Percentiles rank a stretch among this genome's conserved stretches.
Evolutionary conservation across 805 yeast species (phyloP).

Genomic region (Ogataea pini): DNA sequence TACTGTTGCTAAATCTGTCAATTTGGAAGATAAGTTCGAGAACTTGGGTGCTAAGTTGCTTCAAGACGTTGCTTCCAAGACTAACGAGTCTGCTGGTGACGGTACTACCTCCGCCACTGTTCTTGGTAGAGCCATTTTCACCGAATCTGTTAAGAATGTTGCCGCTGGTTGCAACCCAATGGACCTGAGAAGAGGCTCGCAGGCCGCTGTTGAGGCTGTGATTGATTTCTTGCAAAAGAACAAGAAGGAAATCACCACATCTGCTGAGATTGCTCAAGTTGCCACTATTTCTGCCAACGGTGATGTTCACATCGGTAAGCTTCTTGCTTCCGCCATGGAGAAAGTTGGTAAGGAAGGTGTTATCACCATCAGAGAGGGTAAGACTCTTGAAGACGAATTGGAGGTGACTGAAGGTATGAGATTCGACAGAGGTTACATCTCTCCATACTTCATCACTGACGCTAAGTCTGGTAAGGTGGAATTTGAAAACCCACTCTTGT

Average conservation of each 20-base stretch:
- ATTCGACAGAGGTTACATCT: conserved; percentile 95
- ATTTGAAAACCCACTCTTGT: conserved; percentile 87
- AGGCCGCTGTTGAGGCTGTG: conserved; percentile 93
- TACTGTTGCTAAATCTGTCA: conserved; percentile 87
- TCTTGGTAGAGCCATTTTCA: conserved; percentile 90
- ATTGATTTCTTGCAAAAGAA: conserved; percentile 78
- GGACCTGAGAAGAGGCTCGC: conserved; percentile 97
- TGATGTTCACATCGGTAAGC: conserved; percentile 85
- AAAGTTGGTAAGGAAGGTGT: conserved; percentile 99
- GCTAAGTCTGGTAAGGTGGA: conserved; percentile 92
- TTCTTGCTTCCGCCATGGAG: conserved; percentile 95
- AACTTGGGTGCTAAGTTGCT: conserved; percentile 93
- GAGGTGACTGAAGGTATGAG: conserved; percentile 99
- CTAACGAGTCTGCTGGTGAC: conserved; percentile 97
- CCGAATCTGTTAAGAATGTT: conserved; percentile 93
- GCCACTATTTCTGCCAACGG: conserved; percentile 98
- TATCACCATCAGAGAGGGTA: conserved; percentile 95
- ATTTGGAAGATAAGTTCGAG: conserved; percentile 86
- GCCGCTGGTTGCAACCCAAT: conserved; percentile 99
- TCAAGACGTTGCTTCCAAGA: conserved; percentile 96
- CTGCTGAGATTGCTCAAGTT: conserved; percentile 95
- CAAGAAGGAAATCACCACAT: conserved; percentile 91
- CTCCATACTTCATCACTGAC: conserved; percentile 95
- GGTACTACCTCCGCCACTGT: conserved; percentile 99
- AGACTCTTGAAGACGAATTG: conserved; percentile 92